Base-by-base conservation (phyloP, 371 early-diverging fungal species). In the Lichtheimia ramosa region DNA sequence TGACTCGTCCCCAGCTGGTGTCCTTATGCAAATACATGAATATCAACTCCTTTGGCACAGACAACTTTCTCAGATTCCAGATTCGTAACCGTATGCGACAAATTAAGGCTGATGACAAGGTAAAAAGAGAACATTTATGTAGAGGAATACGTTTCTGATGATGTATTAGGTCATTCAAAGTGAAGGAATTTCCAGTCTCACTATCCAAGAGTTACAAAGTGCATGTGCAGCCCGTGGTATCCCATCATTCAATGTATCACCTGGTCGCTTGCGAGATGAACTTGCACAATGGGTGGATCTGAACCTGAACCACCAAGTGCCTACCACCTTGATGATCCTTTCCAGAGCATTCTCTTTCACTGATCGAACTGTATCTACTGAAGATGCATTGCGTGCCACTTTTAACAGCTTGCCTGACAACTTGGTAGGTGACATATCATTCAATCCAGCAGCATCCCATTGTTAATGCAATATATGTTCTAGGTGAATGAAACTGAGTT, bases 221-320 rank as follows among this genome's bases (percentile, higher is more conserved):
- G 94, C 95, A 3, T 96, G 96, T 71, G 84, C 85, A 51, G 86
- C 93, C 18, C 94, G 98, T 63, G 98, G 98, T 49, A 95, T 98
- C 57, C 87, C 90, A 46, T 87, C 90, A 4, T 68, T 90, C 14
- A 96, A 95, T 14, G 90, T 90, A 3, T 91, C 92, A 0, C 95
- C 95, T 0, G 93, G 87, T 5, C 86, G 95, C 25, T 78, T 98
- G 76, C 80, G 95, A 43, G 83, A 83, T 52, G 96, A 96, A 61
- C 75, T 98, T 54, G 74, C 79, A 27, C 96, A 97, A 70, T 98
- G 98, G 98, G 81, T 95, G 25, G 96, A 97, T 51, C 86, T 98
- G 58, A 93, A 96, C 66, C 62, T 96, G 50, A 84, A 87, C 20
- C 92, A 96, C 67, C 87, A 94, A 58, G 86, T 96, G n/a, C 98